A percentile compares a stretch with the other conserved stretches of the same genome.
phyloP scores from a whole-genome alignment of 1,284 basidiomycete species.

The Pyrrhoderma noxium region DNA sequence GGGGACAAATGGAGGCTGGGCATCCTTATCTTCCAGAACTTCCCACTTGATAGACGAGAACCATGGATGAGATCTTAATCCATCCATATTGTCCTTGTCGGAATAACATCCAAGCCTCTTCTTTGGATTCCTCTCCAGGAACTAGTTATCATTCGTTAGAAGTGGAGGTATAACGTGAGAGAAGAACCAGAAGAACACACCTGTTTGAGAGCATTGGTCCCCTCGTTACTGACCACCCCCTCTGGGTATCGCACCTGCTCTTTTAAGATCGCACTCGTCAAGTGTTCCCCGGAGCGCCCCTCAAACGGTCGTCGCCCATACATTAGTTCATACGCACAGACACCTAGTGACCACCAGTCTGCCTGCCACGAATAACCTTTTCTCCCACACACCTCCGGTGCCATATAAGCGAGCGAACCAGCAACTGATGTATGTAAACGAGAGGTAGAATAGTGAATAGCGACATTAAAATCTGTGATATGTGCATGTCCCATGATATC shows the following conservation, averaged over 20 bases:
- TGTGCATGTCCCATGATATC: conserved; percentile 92
- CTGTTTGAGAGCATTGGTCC: conserved; percentile 29
- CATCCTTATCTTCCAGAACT: conserved; percentile 65
- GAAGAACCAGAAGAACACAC: conserved; percentile 15
- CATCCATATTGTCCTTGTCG: conserved; percentile 55
- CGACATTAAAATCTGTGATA: conserved; percentile 97
- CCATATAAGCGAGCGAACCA: conserved; percentile 99
- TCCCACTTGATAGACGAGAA: conserved; percentile 80
- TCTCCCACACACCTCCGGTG: conserved; percentile 78
- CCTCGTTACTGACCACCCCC: conserved; percentile 36
- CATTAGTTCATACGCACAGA: conserved; percentile 84
- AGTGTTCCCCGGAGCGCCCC: conserved; percentile 76
- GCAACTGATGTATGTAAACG: conserved; percentile 87
- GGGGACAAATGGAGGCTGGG: conserved; percentile 82
- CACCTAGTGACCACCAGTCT: conserved; percentile 94
- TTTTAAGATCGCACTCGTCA: conserved; percentile 75
- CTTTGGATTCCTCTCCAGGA: conserved; percentile 78
- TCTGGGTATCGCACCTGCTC: conserved; percentile 61
- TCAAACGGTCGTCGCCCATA: conserved; percentile 88
- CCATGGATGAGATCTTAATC: conserved; percentile 83
- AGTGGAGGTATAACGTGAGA: conserved; percentile 17
- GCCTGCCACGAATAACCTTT: conserved; percentile 83
- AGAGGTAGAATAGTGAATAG: conserved; percentile 90
- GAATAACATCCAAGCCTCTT: conserved; percentile 78
- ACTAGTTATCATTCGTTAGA: conserved; percentile 37